Conservation (phyloP, 2,329 filamentous ascomycete genomes). For the Diaporthe citriasiana region DNA sequence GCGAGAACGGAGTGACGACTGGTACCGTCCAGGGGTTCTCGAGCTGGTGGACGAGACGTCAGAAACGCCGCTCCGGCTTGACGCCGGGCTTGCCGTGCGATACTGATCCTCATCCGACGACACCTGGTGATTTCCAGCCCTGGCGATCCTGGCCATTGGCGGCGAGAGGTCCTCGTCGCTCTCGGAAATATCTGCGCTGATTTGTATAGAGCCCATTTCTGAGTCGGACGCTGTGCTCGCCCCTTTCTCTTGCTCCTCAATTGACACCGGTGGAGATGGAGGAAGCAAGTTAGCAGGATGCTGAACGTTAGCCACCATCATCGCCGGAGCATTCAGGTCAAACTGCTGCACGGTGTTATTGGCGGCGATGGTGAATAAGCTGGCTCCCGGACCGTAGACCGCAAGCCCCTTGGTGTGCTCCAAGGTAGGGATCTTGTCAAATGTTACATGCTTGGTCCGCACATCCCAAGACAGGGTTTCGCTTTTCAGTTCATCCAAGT, state of each 20-base stretch:
- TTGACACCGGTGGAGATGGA: conserved; percentile 85
- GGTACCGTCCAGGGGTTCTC: conserved; percentile 63
- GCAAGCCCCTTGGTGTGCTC: conserved; percentile 86
- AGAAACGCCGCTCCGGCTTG: conserved; percentile 74
- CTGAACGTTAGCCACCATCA: conserved; percentile 88
- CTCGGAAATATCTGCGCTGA: conserved; percentile 74
- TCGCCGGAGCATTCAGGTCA: conserved; percentile 85
- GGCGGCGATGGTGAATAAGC: conserved; percentile 88
- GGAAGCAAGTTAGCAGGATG: conserved; percentile 84
- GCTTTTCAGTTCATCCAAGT: conserved; percentile 59
- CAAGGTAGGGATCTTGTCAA: conserved; percentile 87
- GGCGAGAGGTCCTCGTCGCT: conserved; percentile 85
- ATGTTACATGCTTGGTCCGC: conserved; percentile 95
- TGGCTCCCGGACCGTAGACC: conserved; percentile 91
- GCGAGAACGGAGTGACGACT: conserved; percentile 66
- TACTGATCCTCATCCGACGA: conserved; percentile 74
- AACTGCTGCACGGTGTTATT: conserved; percentile 96
- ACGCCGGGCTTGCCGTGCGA: conserved; percentile 76
- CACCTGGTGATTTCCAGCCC: conserved; percentile 73
- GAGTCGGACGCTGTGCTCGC: conserved; percentile 68
- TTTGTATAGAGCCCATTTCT: conserved; percentile 66
- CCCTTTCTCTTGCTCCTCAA: conserved; percentile 76
- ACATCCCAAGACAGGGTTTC: conserved; percentile 98
- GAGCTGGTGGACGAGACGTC: conserved; percentile 69
- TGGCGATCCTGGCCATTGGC: conserved; percentile 80